phyloP scores from a whole-genome alignment of 495 filamentous ascomycete species.

The Paragyromitra xinjiangensis region DNA sequence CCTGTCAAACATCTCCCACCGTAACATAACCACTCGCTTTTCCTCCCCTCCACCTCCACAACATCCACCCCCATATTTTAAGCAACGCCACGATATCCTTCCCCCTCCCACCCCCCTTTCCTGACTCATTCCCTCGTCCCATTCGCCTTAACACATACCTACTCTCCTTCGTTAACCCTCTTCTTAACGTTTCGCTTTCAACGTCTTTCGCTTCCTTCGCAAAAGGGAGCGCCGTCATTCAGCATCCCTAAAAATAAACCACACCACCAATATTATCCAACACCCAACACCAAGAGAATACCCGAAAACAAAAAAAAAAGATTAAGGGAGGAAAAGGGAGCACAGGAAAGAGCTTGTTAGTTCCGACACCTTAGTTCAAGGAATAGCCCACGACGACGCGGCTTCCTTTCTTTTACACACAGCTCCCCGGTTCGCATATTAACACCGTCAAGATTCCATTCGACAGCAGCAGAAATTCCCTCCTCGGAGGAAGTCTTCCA shows the following conservation, averaged over 20 bases:
- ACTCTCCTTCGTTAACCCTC: constrained; percentile 32
- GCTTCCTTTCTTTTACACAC: constrained; percentile 30
- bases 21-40: constrained; percentile 40
- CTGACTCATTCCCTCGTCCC: constrained; percentile 48
- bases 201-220: constrained; percentile 36
- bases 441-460: constrained; percentile 62
- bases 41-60: constrained; percentile 7
- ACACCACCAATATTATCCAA: constrained; percentile 48
- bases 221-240: constrained; percentile 40
- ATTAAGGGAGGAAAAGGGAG: constrained; percentile 24
- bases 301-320: constrained; percentile 10
- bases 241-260: constrained; percentile 41
- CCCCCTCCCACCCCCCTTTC: constrained; percentile 35
- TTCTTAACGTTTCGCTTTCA: constrained; percentile 26
- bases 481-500: constrained; percentile 70
- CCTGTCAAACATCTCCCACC: constrained; percentile 44
- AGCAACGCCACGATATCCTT: constrained; percentile 53
- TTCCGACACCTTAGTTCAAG: constrained; percentile 47
- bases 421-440: constrained; percentile 50
- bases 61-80: constrained; percentile 54
- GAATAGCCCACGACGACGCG: constrained; percentile 42
- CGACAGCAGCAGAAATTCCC: constrained; percentile 71
- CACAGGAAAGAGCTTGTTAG: constrained; percentile 43
- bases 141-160: constrained; percentile 31
- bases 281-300: constrained; percentile 42